Base-by-base conservation (phyloP, 352 stramenopile species). In the Peronospora belbahrii region DNA sequence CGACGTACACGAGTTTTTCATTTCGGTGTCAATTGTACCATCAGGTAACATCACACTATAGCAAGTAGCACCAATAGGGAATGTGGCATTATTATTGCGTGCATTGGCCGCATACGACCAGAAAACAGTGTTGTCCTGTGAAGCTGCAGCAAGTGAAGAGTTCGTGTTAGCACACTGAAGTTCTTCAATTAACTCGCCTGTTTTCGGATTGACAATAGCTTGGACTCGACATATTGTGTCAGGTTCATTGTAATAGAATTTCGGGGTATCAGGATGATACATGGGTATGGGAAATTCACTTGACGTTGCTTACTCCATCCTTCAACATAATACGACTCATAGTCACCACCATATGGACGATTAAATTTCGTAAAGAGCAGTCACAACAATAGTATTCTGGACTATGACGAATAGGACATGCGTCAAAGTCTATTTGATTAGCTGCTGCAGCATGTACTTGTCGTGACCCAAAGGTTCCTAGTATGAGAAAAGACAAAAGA, bases 61-160 rank as follows among this genome's bases (percentile, higher is more conserved):
- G 56, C 68, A 79, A 7, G 35, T 50, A 3, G 65, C 65, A 14
- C 63, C 66, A 20, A 74, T 46, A 6, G 68, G 68, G 40, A 79
- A 79, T 9, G 52, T 59, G 6, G 67, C 67, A 27, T 78, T 78
- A 42, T 78, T 78, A 50, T 78, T 79, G 34, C 55, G 65, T 15
- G 48, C 36, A 31, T 75, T 79, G 39, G 48, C 51, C 9, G 18
- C 34, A 22, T 53, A 75, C 2, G 57, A 74, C 67, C 64, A 75
- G 34, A 69, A 79, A 31, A 72, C 51, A 10, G 36, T 63, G 11
- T 22, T 43, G 28, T 76, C 51, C 18, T 59, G 60, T 4, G 64
- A 70, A 22, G 48, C 50, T 9, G 44, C 31, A 17, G 42, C 20
- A 11, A 74, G 44, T 1, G 64, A 74, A 31, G 52, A 47, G 28